Evolutionary conservation across 225 moss, liverwort and hornwort genomes (phyloP).

Genomic region (Bryoerythrophyllum caledonicum): DNA sequence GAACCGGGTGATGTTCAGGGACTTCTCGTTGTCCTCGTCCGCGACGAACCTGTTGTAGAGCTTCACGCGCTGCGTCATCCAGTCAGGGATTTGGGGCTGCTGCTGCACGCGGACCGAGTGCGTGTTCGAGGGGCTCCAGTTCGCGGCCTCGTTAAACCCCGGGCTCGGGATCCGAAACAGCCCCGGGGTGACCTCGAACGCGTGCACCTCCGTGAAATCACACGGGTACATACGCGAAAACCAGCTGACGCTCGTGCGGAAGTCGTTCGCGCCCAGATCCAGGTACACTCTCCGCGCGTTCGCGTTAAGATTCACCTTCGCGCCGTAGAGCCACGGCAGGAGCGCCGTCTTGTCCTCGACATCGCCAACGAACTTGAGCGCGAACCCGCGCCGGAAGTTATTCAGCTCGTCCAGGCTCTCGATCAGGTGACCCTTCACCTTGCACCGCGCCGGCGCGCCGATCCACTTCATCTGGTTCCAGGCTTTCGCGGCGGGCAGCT

Average conservation of each 20-base stretch:
- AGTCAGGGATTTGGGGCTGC: slow-evolving; percentile 39
- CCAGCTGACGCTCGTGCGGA: slow-evolving; percentile 64
- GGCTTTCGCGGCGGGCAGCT: slow-evolving; percentile 38
- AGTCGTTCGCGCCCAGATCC: slow-evolving; percentile 73
- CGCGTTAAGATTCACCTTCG: slow-evolving; percentile 66
- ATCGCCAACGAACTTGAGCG: slow-evolving; percentile 46
- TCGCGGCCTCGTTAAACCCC: slow-evolving; percentile 63
- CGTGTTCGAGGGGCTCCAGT: slow-evolving; percentile 33
- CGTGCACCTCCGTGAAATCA: slow-evolving; percentile 84
- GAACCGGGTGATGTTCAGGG: slow-evolving; percentile 63
- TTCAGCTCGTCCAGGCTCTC: slow-evolving; percentile 65
- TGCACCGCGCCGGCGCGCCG: slow-evolving; percentile 68
- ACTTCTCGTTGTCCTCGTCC: slow-evolving; percentile 36
- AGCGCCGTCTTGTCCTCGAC: slow-evolving; percentile 73
- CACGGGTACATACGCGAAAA: slow-evolving; percentile 70
- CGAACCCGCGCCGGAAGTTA: slow-evolving; percentile 75
- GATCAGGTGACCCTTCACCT: slow-evolving; percentile 79
- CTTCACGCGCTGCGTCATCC: slow-evolving; percentile 58
- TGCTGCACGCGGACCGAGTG: slow-evolving; percentile 33
- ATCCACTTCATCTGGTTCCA: slow-evolving; percentile 95
- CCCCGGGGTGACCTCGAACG: slow-evolving; percentile 49
- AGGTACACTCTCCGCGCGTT: slow-evolving; percentile 57
- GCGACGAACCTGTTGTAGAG: slow-evolving; percentile 50
- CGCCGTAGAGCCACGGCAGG: slow-evolving; percentile 71
- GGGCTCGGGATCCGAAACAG: slow-evolving; percentile 38